phyloP scores from a whole-genome alignment of 495 filamentous ascomycete species.

The Aspergillus affinis region DNA sequence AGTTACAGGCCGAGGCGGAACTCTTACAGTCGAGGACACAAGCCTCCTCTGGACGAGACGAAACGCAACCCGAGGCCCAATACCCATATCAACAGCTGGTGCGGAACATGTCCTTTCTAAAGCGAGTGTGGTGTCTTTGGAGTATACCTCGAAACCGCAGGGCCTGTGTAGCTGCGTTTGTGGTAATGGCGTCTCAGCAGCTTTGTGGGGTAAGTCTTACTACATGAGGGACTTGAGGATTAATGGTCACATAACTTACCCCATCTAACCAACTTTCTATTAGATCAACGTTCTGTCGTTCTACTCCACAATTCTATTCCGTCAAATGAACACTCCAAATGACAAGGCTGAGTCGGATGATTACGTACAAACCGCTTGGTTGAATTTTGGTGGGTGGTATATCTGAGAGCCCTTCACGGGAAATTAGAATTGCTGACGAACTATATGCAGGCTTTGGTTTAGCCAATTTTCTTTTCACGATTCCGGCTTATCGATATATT shows the following conservation, averaged over 20 bases:
- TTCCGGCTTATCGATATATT: slow-evolving; percentile 25
- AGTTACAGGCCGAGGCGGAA: slow-evolving; percentile 39
- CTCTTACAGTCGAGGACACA: slow-evolving; percentile 4
- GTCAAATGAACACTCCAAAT: slow-evolving; percentile 54
- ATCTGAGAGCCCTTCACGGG: not conserved
- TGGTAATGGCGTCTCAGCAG: slow-evolving; percentile 71
- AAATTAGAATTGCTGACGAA: slow-evolving; percentile 1
- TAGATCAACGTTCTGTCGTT: slow-evolving; percentile 73
- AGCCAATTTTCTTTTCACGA: slow-evolving; percentile 31
- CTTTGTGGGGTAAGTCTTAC: slow-evolving; percentile 56
- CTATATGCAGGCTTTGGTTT: slow-evolving; percentile 21
- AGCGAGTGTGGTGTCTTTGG: slow-evolving; percentile 39
- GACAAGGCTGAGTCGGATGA: too few species aligned
- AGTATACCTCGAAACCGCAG: slow-evolving; percentile 60
- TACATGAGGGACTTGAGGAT: too few species aligned
- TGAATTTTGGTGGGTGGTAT: slow-evolving; percentile 63
- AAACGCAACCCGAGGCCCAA: not conserved
- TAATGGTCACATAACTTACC: not conserved
- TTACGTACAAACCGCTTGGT: slow-evolving; percentile 35
- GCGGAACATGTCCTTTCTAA: slow-evolving; percentile 3
- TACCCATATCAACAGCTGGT: slow-evolving; percentile 19
- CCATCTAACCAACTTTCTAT: not conserved
- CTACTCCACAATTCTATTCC: slow-evolving; percentile 66
- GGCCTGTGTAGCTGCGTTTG: slow-evolving; percentile 58
- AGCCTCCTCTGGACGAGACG: slow-evolving; percentile 4